Evolutionary conservation across 768 basidiomycete genomes (phyloP), one percentile per base, ranked within the genome.

Genomic region (Termitomyces bulborhizus): DNA sequence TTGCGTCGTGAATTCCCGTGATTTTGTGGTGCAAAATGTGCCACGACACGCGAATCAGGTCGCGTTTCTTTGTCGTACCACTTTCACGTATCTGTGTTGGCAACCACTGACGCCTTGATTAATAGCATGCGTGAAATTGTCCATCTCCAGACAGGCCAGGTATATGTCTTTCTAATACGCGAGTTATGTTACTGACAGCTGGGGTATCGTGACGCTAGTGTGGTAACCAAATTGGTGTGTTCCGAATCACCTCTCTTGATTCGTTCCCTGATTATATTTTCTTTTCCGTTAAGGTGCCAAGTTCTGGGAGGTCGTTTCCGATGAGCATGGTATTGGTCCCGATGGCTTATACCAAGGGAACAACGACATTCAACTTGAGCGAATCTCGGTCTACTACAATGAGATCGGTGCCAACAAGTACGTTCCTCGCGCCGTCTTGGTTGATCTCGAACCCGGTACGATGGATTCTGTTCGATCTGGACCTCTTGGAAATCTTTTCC

Each of bases 101-200:
- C 57, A 60, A 57, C 60, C 57, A 52, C 69, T 72, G 62, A 73
- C 65, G 46, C 27, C 69, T 68, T 64, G 60, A 66, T 60, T 64
- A 68, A 43, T 64, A 93, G 90, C 81, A 93, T 93, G 91, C 91
- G 95, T 81, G 95, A 98, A 86, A 98, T 98, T 76, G 95, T 98
- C 71, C 96, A 98, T 78, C 86, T 98, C 68, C 96, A 98, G 75
- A 98, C 96, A 61, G 96, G 96, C 78, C 96, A 97, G 85, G 93
- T 93, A 67, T 64, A 78, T 69, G 50, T 48, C 34, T 46, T 44
- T 58, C 53, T 36, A 34, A 26, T 39, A 32, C 15, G 39, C 36
- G 27, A n/a, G 13, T 47, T 53, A 9, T 31, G 21, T 34, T 52
- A 64, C 70, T 63, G 64, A 70, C 55, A 59, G 60, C 50, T 63